phyloP scores from a whole-genome alignment of 208 protist genomes.

The Hexamita inflata region DNA sequence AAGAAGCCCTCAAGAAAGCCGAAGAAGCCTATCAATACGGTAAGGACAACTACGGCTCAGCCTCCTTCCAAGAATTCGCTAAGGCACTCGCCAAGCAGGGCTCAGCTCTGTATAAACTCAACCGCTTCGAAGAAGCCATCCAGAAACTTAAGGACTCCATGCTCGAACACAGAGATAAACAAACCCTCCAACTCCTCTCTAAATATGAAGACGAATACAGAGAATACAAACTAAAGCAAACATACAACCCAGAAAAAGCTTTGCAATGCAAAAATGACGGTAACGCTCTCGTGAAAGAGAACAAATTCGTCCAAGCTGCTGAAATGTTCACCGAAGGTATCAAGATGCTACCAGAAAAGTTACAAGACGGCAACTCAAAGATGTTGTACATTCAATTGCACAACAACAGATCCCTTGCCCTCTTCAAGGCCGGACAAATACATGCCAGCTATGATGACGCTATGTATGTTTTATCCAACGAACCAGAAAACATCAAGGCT shows the following conservation, averaged over 20 bases:
- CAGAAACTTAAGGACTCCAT: constrained; percentile 4
- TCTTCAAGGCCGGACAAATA: constrained; percentile 12
- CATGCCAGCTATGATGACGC: background rate
- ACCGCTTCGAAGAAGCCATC: constrained; percentile 9
- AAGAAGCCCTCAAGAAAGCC: background rate
- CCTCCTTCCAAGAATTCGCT: constrained; percentile 7
- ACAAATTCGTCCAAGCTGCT: constrained; percentile 48
- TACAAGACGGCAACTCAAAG: too few relatives aligned
- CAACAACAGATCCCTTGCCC: constrained; percentile 12
- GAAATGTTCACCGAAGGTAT: constrained; percentile 53
- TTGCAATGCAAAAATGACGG: constrained; percentile 45
- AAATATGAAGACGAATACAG: constrained; percentile 12
- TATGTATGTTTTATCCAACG: background rate
- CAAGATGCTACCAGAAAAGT: constrained; percentile 29
- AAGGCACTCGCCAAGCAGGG: constrained; percentile 4
- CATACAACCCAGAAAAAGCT: constrained; percentile 16
- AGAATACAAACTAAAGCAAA: background rate
- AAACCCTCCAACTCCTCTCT: background rate
- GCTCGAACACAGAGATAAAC: constrained; percentile 12
- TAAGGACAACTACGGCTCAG: background rate
- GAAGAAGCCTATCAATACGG: constrained; percentile 17
- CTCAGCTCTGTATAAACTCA: constrained; percentile 11
- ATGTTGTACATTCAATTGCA: background rate
- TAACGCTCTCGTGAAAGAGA: constrained; percentile 48
- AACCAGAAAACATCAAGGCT: background rate